Evolutionary conservation across 768 basidiomycete species (phyloP).

Genomic region (Russula emetica): DNA sequence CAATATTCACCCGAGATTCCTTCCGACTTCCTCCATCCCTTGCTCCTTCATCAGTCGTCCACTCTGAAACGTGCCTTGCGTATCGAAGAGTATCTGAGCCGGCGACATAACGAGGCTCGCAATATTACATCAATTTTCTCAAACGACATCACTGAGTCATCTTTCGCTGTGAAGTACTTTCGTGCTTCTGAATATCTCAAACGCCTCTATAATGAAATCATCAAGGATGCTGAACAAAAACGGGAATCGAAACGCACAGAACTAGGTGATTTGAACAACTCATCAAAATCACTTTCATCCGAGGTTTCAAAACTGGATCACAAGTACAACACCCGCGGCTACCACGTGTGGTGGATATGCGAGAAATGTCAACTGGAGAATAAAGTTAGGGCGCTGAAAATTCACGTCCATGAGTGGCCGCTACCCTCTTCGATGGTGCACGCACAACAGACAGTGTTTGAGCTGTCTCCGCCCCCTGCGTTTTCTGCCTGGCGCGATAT

Average conservation of each 20-base stretch:
- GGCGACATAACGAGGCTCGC: neutral
- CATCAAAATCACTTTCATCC: neutral
- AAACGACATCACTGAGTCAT: neutral
- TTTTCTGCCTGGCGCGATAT: constrained; percentile 15
- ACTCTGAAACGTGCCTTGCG: neutral
- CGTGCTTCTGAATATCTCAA: neutral
- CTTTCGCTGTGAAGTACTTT: constrained; percentile 16
- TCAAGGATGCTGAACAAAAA: neutral
- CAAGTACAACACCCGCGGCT: too few relatives aligned
- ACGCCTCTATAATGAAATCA: neutral
- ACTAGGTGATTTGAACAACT: neutral
- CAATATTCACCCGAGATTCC: constrained; percentile 47
- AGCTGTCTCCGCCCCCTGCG: neutral
- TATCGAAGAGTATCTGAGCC: constrained; percentile 9
- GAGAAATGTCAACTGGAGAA: neutral
- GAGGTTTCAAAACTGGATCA: neutral
- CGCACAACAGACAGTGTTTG: constrained; percentile 6
- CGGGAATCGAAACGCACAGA: neutral
- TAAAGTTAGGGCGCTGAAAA: neutral
- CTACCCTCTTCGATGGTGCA: neutral
- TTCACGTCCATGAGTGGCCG: constrained; percentile 11
- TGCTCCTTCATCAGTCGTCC: constrained; percentile 39
- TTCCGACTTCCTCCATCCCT: constrained; percentile 35
- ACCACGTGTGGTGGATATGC: neutral
- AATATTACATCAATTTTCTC: constrained; percentile 5